Evolutionary conservation across 352 stramenopile genomes (phyloP).

Genomic region (Phytophthora vignae): DNA sequence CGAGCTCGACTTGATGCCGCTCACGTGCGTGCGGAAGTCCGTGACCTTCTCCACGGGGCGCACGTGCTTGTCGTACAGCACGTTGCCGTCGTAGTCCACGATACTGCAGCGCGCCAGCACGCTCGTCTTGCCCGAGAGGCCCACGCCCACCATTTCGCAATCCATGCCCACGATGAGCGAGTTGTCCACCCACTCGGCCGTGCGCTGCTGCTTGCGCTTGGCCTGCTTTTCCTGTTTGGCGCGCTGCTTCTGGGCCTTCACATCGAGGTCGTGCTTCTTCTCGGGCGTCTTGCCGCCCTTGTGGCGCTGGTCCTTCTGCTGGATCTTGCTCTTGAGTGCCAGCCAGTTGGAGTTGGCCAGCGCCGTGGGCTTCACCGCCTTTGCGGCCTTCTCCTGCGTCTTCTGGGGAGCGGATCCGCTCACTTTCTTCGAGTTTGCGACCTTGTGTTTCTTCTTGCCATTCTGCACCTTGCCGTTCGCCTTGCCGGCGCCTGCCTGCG

Average conservation of each 20-base stretch:
- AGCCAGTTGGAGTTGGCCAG: constrained; percentile 78
- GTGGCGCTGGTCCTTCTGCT: constrained; percentile 39
- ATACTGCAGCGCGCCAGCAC: constrained; percentile 90
- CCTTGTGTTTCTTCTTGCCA: constrained; percentile 32
- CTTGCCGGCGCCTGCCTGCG: not conserved
- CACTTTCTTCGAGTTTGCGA: constrained; percentile 18
- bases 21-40: constrained; percentile 89
- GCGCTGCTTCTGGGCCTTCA: constrained; percentile 50
- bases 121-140: constrained; percentile 76
- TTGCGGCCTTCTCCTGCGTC: constrained; percentile 29
- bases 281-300: constrained; percentile 26
- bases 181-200: constrained; percentile 84
- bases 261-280: constrained; percentile 48
- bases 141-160: constrained; percentile 91
- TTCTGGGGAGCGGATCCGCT: constrained; percentile 27
- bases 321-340: constrained; percentile 78
- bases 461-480: not conserved
- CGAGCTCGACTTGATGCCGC: constrained; percentile 75
- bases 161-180: constrained; percentile 84
- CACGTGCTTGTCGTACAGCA: constrained; percentile 88
- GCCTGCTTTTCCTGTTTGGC: constrained; percentile 56
- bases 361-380: constrained; percentile 17
- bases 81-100: constrained; percentile 83
- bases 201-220: constrained; percentile 58
- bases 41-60: constrained; percentile 87